Evolutionary conservation across 2,329 filamentous ascomycete species (phyloP).

Genomic region (Trichoderma endophyticum): DNA sequence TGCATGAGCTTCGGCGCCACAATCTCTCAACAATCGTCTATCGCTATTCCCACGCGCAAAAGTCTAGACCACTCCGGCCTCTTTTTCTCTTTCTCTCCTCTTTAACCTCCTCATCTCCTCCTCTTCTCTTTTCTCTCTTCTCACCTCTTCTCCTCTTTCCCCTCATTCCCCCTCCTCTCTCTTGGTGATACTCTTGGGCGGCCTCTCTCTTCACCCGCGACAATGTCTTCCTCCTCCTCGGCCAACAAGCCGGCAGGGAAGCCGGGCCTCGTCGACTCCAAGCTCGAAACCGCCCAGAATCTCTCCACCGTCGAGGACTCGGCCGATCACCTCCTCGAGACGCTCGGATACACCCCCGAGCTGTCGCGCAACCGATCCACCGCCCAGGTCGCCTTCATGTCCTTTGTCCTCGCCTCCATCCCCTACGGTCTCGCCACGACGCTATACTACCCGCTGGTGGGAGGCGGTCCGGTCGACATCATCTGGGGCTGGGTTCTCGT

Average conservation of each 20-base stretch:
- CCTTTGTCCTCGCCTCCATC: conserved; percentile 71
- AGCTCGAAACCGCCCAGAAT: conserved; percentile 27
- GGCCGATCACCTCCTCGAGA: conserved; percentile 61
- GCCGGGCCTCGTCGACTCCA: conserved; percentile 27
- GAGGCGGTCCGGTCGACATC: conserved; percentile 65
- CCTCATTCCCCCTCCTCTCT: too few species aligned
- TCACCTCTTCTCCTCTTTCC: background rate
- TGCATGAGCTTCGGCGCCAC: conserved; percentile 13
- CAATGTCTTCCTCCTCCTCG: conserved; percentile 21
- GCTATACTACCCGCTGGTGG: conserved; percentile 62
- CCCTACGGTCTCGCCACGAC: conserved; percentile 72
- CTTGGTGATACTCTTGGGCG: background rate
- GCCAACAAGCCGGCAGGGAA: conserved; percentile 23
- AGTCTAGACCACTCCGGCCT: conserved; percentile 3
- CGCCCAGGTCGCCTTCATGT: conserved; percentile 70
- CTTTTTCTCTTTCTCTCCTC: background rate
- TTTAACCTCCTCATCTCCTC: background rate
- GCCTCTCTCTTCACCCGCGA: background rate
- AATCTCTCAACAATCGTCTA: conserved; percentile 6
- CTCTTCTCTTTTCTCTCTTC: background rate
- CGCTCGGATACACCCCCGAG: conserved; percentile 65
- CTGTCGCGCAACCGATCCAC: conserved; percentile 63
- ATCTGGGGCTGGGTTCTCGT: conserved; percentile 72
- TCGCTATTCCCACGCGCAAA: background rate
- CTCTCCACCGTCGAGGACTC: conserved; percentile 35